Conservation (phyloP, 805 yeast species). For the Grigorovia jiainica region DNA sequence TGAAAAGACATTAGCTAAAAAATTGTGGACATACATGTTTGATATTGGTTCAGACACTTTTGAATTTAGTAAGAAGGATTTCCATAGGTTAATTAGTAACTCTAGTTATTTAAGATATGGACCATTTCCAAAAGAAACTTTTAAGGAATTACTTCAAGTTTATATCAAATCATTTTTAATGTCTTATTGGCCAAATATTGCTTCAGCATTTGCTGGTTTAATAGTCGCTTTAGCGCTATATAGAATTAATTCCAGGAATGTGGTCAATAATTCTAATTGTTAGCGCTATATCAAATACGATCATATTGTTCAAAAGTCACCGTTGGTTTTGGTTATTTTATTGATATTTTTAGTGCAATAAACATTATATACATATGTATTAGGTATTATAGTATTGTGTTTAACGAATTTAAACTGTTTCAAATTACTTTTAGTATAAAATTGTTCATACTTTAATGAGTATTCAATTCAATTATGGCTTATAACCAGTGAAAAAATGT, state of each 20-base stretch:
- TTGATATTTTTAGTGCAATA: too few species aligned
- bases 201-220: conserved; percentile 14
- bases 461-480: too few species aligned
- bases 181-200: conserved; percentile 23
- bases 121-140: conserved; percentile 13
- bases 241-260: conserved; percentile 6
- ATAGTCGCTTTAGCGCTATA: conserved; percentile 10
- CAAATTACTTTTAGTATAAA: too few species aligned
- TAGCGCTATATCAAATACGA: too few species aligned
- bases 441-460: too few species aligned
- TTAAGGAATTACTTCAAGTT: conserved; percentile 13
- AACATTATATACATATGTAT: too few species aligned
- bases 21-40: conserved; percentile 28
- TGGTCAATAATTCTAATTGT: neutral
- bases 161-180: conserved; percentile 21
- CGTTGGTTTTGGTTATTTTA: too few species aligned
- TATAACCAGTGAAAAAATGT: too few species aligned
- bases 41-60: conserved; percentile 4
- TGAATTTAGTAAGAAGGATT: conserved; percentile 16
- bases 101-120: conserved; percentile 21
- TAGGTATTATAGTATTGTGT: too few species aligned
- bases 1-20: conserved; percentile 25
- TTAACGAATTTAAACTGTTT: too few species aligned
- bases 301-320: too few species aligned
- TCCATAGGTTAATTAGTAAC: conserved; percentile 18